A percentile compares a stretch with the other conserved stretches of the same genome.
Evolutionary conservation across 768 basidiomycete genomes (phyloP).

Genomic region (Agaricus bisporus): DNA sequence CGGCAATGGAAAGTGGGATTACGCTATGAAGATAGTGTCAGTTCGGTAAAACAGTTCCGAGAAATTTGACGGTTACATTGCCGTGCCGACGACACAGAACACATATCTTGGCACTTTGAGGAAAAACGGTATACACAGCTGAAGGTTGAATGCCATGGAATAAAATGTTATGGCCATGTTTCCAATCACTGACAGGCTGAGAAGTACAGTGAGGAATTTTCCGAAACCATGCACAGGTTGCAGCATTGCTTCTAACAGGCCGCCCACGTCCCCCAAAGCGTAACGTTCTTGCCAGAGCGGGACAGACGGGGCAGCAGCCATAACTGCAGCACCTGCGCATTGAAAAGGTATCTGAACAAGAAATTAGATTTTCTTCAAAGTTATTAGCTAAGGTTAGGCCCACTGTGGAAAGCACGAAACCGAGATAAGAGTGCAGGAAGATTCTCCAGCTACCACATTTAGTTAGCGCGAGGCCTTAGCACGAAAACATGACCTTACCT

Average conservation of each 20-base stretch:
- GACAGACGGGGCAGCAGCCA: constrained; percentile 46
- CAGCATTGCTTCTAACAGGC: constrained; percentile 66
- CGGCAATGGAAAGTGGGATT: constrained; percentile 69
- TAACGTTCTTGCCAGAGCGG: constrained; percentile 61
- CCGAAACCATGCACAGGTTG: constrained; percentile 67
- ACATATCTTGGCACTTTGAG: constrained; percentile 66
- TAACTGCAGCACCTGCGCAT: constrained; percentile 59
- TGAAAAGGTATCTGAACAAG: constrained; percentile 35
- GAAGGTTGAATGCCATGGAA: constrained; percentile 68
- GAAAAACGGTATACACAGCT: constrained; percentile 57
- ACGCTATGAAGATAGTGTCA: constrained; percentile 34
- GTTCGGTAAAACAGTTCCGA: background rate
- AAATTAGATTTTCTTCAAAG: background rate
- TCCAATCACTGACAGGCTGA: constrained; percentile 75
- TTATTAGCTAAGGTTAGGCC: constrained; percentile 7
- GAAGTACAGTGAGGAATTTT: constrained; percentile 73
- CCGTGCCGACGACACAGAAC: constrained; percentile 66
- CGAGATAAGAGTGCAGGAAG: constrained; percentile 64
- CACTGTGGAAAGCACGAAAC: constrained; percentile 57
- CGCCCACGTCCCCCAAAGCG: constrained; percentile 55
- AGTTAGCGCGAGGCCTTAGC: background rate
- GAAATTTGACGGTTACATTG: constrained; percentile 42
- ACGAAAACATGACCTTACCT: constrained; percentile 32
- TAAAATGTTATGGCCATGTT: constrained; percentile 85
- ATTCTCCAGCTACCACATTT: constrained; percentile 44